Base-by-base conservation (phyloP, 257 asterid species). In the Nicotiana attenuata region DNA sequence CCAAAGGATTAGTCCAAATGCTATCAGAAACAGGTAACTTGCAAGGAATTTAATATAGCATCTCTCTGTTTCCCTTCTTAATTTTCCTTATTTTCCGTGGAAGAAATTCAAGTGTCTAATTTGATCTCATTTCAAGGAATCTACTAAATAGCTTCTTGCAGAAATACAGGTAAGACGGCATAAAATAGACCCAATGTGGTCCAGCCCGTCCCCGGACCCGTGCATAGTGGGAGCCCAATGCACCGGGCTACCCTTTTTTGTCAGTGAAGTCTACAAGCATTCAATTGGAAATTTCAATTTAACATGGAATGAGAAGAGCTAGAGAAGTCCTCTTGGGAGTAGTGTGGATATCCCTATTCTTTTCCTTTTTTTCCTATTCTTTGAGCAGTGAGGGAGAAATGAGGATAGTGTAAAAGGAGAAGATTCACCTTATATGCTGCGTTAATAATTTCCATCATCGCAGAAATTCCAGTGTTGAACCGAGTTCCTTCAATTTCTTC, bases 401-500 rank as follows among this genome's bases (percentile, higher is more conserved):
- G 60, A 38, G 66, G 24, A 77, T 11, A 11, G 52, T 29, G 55
- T 50, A 65, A 73, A 73, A 73, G 24, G 22, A 73, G 78, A 73
- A 47, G 57, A 55, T 33, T 11, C 47, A 92, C 99, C 99, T 96
- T 96, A 90, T 96, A 88, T 56, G 98, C 98, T 52, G 96, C 97
- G 84, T 96, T 96, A 53, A 86, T 89, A 86, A 96, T 94, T 92
- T 94, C 99, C 99, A 96, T 96, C 99, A 96, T 92, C 55, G 55
- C 97, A 86, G 99, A 96, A 87, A 96, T 94, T 85, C 98, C 99
- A 55, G 99, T 96, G 85, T 94, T 96, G 90, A 94, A 96, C 67
- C 99, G 85, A 6, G 97, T 96, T 86, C 90, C 97, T 93, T 96
- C 99, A 82, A 91, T 87, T 92, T 96, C 99, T 88, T 89, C 97